phyloP scores from a whole-genome alignment of 257 asterid species.

The Handroanthus guayacan region DNA sequence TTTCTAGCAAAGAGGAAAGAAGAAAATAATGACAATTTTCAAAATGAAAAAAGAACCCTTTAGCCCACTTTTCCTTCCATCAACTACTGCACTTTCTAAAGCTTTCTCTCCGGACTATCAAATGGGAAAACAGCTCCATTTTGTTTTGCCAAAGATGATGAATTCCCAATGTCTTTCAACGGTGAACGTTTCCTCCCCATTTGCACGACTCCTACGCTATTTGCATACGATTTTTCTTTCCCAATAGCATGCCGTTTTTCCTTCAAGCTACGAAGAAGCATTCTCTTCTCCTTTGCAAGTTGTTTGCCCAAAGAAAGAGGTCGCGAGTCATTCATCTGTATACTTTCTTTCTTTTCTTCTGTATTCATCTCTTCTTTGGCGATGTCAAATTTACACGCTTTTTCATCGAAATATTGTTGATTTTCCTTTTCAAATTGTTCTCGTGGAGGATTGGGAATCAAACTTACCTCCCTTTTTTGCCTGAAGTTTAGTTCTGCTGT shows the following conservation, averaged over 20 bases:
- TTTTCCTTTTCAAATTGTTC: conserved; percentile 34
- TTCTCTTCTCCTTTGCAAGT: conserved; percentile 60
- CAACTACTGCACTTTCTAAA: not conserved
- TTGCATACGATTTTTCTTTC: not conserved
- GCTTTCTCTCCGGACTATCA: conserved; percentile 13
- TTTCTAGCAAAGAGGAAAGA: not conserved
- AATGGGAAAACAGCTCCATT: conserved; percentile 35
- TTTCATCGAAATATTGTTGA: conserved; percentile 24
- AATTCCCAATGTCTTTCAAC: conserved; percentile 52
- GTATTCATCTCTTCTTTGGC: not conserved
- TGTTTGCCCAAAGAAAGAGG: conserved; percentile 59
- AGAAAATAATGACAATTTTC: not conserved
- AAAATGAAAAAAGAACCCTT: conserved; percentile 4
- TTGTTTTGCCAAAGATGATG: conserved; percentile 40
- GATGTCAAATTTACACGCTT: conserved; percentile 12
- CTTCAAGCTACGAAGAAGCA: conserved; percentile 42
- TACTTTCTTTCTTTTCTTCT: conserved; percentile 23
- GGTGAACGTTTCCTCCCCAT: conserved; percentile 36
- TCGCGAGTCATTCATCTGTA: conserved; percentile 25
- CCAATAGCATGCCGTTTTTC: conserved; percentile 33
- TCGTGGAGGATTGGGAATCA: conserved; percentile 25
- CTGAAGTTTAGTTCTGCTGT: conserved; percentile 9
- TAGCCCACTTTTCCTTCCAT: not conserved
- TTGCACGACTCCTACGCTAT: not conserved
- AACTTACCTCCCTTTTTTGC: conserved; percentile 17